Conservation (phyloP, 768 basidiomycete species). For the Xerocomus brunneocitrinus region DNA sequence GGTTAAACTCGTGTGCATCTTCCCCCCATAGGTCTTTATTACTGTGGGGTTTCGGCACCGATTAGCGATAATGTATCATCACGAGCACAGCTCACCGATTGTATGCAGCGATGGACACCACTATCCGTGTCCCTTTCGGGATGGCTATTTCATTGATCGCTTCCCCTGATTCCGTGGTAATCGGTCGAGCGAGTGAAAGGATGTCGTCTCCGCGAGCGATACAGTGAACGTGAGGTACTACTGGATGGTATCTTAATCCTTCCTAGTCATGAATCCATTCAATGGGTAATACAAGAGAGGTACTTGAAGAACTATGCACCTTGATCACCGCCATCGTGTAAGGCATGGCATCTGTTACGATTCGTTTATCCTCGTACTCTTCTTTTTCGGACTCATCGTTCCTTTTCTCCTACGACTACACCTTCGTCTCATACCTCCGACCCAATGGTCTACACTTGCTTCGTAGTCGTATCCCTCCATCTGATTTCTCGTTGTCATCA, state of each 20-base stretch:
- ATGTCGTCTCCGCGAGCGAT: conserved; percentile 46
- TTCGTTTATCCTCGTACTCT: too few species aligned
- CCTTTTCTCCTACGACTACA: too few species aligned
- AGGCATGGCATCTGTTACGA: conserved; percentile 40
- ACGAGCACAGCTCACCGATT: not conserved
- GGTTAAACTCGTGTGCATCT: conserved; percentile 31
- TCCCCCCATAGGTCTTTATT: conserved; percentile 29
- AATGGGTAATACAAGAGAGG: too few species aligned
- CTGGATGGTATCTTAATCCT: conserved; percentile 45
- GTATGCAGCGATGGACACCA: conserved; percentile 33
- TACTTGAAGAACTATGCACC: not conserved
- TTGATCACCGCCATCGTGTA: conserved; percentile 35
- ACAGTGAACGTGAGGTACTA: conserved; percentile 50
- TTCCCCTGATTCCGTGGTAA: conserved; percentile 43
- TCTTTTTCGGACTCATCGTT: too few species aligned
- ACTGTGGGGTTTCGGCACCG: conserved; percentile 6
- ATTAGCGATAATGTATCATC: not conserved
- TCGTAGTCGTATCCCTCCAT: too few species aligned
- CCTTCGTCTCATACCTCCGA: too few species aligned
- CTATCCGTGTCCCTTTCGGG: conserved; percentile 47
- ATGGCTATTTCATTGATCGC: conserved; percentile 41
- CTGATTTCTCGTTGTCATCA: too few species aligned
- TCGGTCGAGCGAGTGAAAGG: conserved; percentile 54
- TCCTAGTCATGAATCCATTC: conserved; percentile 11
- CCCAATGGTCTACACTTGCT: too few species aligned